A percentile compares a stretch with the other conserved stretches of the same genome.
Conservation (phyloP, 192 early-diverging fungal genomes). For the Mortierella hygrophila region DNA sequence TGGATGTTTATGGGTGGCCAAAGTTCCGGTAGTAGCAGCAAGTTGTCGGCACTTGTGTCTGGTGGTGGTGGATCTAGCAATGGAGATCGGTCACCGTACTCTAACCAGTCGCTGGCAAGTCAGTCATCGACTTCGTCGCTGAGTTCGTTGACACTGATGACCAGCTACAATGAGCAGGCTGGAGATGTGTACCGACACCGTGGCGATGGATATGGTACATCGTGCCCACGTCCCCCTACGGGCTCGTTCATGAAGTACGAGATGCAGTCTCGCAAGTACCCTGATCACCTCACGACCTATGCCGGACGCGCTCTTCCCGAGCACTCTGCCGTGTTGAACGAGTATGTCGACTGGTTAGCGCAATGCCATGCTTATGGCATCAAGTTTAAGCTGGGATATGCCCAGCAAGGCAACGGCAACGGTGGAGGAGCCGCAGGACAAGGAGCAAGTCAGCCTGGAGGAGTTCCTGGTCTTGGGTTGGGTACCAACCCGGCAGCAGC, state of each 20-base stretch:
- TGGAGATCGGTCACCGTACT: conserved; percentile 3
- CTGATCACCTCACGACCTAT: conserved; percentile 42
- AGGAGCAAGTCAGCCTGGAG: conserved; percentile 22
- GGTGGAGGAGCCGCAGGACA: background rate
- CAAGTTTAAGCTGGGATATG: conserved; percentile 20
- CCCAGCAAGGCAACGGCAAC: background rate
- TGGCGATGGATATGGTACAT: conserved; percentile 12
- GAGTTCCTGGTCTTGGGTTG: conserved; percentile 36
- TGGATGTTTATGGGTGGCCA: conserved; percentile 48
- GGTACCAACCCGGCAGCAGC: conserved; percentile 3
- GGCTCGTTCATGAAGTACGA: conserved; percentile 15
- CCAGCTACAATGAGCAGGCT: conserved; percentile 14
- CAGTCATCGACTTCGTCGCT: conserved; percentile 24
- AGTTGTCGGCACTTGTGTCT: background rate
- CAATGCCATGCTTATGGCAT: conserved; percentile 50
- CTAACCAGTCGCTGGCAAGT: conserved; percentile 26
- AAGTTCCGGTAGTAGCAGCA: conserved; percentile 4
- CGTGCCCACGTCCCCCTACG: conserved; percentile 16
- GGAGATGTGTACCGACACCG: conserved; percentile 29
- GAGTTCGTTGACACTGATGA: conserved; percentile 24
- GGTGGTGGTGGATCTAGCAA: background rate
- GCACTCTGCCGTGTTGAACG: conserved; percentile 40
- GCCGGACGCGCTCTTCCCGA: conserved; percentile 40
- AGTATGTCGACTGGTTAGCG: conserved; percentile 51
- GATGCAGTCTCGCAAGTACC: conserved; percentile 31